Conservation (phyloP, 2,329 filamentous ascomycete genomes). For the Sarocladium strictum region DNA sequence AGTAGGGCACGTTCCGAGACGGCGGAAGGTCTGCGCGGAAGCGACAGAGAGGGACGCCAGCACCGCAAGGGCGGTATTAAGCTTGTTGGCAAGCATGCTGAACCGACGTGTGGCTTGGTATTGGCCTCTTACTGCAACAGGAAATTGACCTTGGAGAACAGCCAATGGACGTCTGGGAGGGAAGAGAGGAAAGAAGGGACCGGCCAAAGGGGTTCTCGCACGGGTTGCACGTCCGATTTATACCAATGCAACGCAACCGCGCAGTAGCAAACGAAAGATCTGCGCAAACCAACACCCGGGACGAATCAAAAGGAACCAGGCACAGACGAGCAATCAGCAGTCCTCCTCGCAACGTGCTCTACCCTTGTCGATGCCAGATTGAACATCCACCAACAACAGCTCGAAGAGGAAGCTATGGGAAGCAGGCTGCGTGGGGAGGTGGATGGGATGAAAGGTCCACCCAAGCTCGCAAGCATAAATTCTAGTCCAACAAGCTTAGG, state of each 20-base stretch:
- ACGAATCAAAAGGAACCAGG: not conserved
- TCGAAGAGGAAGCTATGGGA: not conserved
- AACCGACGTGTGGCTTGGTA: not conserved
- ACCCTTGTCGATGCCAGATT: too few species aligned
- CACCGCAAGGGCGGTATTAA: slow-evolving; percentile 25
- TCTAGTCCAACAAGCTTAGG: not conserved
- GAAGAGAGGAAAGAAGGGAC: not conserved
- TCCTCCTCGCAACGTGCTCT: not conserved
- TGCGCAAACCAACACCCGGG: not conserved
- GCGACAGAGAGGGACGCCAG: slow-evolving; percentile 32
- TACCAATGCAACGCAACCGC: not conserved
- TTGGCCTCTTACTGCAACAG: slow-evolving; percentile 1
- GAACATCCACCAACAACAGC: not conserved
- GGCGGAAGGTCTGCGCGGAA: slow-evolving; percentile 53
- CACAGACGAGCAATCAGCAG: not conserved
- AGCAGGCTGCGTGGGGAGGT: not conserved
- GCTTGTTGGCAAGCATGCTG: slow-evolving; percentile 28
- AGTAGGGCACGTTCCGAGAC: slow-evolving; percentile 52
- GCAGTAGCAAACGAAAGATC: not conserved
- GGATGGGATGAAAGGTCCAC: not conserved
- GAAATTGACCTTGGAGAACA: not conserved
- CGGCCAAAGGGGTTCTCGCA: slow-evolving; percentile 5
- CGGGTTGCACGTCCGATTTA: not conserved
- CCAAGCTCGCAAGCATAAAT: not conserved
- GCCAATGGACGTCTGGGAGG: slow-evolving; percentile 6